Conservation (phyloP, 257 asterid genomes). For the Euphrasia confusa region DNA sequence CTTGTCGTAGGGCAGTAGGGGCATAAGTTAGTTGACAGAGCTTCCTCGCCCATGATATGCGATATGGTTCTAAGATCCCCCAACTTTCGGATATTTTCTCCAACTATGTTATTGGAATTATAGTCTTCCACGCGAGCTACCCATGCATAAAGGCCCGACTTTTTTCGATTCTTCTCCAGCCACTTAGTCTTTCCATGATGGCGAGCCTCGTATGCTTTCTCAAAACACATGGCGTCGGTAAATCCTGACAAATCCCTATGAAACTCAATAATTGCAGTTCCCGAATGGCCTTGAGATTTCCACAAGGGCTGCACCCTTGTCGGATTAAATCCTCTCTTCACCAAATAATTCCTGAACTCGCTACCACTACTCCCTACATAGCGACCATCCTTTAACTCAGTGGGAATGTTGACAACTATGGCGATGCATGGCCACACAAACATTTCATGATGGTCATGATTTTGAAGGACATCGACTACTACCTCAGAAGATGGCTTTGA, state of each 20-base stretch:
- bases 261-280: constrained; percentile 65
- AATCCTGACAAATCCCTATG: constrained; percentile 59
- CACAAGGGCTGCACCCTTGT: constrained; percentile 64
- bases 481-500: constrained; percentile 14
- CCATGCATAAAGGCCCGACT: constrained; percentile 21
- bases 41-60: constrained; percentile 4
- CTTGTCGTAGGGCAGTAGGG: constrained; percentile 1
- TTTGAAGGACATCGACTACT: neutral
- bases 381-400: constrained; percentile 50
- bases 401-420: constrained; percentile 51
- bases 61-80: neutral
- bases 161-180: constrained; percentile 33
- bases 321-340: constrained; percentile 53
- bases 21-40: neutral
- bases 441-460: constrained; percentile 33
- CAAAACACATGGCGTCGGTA: constrained; percentile 56
- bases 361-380: constrained; percentile 64
- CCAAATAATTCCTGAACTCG: constrained; percentile 49
- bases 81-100: neutral
- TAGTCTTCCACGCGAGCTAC: neutral
- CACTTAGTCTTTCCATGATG: constrained; percentile 62
- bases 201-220: constrained; percentile 51
- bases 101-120: neutral
- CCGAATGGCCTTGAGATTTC: constrained; percentile 67
- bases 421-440: constrained; percentile 84